Base-by-base conservation (phyloP, 495 filamentous ascomycete species). In the Neurospora sp. region DNA sequence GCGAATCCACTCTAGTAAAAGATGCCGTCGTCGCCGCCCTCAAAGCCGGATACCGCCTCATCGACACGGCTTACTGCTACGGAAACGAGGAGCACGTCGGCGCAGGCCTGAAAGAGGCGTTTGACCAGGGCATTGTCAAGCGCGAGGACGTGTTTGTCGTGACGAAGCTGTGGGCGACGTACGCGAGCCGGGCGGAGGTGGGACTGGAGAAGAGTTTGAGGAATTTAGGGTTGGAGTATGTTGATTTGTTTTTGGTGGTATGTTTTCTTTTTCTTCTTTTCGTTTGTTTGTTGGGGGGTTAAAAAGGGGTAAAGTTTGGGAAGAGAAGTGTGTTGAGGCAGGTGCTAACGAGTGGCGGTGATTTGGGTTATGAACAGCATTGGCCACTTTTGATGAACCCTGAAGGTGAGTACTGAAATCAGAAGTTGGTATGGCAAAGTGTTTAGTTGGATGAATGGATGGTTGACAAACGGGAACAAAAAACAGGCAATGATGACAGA, bases 321-420 rank as follows among this genome's bases (percentile, higher is more conserved):
- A 35, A 35, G 53, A 1, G 53, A 37, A 65, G 3, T 65, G 18
- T 44, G 20, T 20, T 48, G 45, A 74, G 16, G 72, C 27, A 44
- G 42, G 10, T 31, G n/a, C 35, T 35, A 40, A 74, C 76, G 74
- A 84, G 89, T 79, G 65, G 89, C 79, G 65, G 31, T 74, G 42
- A 53, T 39, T 3, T 59, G 0, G 53, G 53, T 18, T 0, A 27
- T 65, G 0, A 20, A 18, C 59, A 81, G 80, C 93, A 97, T 82
- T 95, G 93, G 93, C 92, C 93, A 3, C 82, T 94, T 68, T 88
- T 92, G 71, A 93, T 96, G 91, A 94, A 94, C 80, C 90, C 90
- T 18, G 85, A 90, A 53, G 87, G 90, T 89, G 73, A 70, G 75
- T 35, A 70, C 74, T 35, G 35, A 37, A 37, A 37, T 37, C 35